Evolutionary conservation across 1,284 basidiomycete species (phyloP), one percentile per base, ranked within the genome.

Genomic region (Sanghuangporus weigelae): DNA sequence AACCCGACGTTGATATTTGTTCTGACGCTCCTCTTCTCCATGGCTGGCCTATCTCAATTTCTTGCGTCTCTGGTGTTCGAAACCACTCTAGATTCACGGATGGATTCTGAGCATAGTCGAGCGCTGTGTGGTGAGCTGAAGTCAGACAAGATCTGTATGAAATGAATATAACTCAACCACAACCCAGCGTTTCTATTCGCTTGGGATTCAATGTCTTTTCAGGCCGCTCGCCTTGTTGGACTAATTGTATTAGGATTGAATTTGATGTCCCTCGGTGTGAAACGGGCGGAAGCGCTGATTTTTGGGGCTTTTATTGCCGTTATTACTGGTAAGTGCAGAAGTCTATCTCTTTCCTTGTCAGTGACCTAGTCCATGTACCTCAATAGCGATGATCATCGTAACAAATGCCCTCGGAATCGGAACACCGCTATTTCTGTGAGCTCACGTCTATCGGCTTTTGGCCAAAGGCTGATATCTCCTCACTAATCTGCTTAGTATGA

Each of bases 101-200:
- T 16, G 44, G n/a, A 46, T n/a, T 19, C 11, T n/a, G 16, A 16
- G 8, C 44, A n/a, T 38, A 31, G 31, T 54, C 46, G 31, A 31
- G 26, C 50, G 16, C 36, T 59, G 8, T 83, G 81, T 67, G 78
- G 81, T 81, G 64, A 57, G 78, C 69, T 14, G 49, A 35, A 54
- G 31, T 36, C 6, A 35, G 16, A 36, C 31, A 14, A 42, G 42
- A 19, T 26, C 12, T n/a, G 2, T 14, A 54, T 19, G 12, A n/a
- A 26, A 54, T 19, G 12, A n/a, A 26, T 35, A 16, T 16, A 36
- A n/a, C 16, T 54, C 36, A 54, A 7, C 7, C 8, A 4, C 31
- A 26, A n/a, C 31, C 11, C 16, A 84, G 83, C 79, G 7, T 81
- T 84, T 65, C 72, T 81, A 1, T 71, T 83, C 36, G 80, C 81